A percentile compares a stretch with the other conserved stretches of the same genome.
phyloP scores from a whole-genome alignment of 441 rosid genomes.

The Pelargonium exstipulatum region DNA sequence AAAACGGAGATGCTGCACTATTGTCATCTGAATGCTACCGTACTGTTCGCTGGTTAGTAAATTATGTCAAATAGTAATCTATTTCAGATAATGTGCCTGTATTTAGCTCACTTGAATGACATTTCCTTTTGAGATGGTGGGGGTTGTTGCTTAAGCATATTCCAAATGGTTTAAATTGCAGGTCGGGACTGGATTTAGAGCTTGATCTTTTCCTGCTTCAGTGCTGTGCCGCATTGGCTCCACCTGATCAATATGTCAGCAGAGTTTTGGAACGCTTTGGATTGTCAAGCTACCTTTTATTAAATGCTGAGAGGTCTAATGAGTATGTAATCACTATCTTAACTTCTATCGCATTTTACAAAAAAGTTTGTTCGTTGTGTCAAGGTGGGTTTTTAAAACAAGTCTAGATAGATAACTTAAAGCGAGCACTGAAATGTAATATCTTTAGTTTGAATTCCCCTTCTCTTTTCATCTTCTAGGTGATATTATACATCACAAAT shows the following conservation, averaged over 20 bases:
- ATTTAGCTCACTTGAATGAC: constrained; percentile 1
- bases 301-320: constrained; percentile 42
- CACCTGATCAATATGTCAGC: constrained; percentile 68
- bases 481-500: neutral
- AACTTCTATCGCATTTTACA: neutral
- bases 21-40: constrained; percentile 78
- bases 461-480: neutral
- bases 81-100: neutral
- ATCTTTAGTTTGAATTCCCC: neutral
- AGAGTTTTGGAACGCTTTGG: constrained; percentile 83
- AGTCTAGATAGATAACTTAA: neutral
- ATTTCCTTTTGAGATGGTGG: constrained; percentile 6
- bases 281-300: constrained; percentile 55
- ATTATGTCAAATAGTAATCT: constrained; percentile 6
- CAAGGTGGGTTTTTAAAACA: neutral
- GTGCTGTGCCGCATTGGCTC: constrained; percentile 96
- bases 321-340: constrained; percentile 50
- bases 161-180: constrained; percentile 37
- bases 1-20: constrained; percentile 79
- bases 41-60: constrained; percentile 71
- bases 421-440: neutral
- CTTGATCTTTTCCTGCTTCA: constrained; percentile 95
- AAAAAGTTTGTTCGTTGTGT: neutral
- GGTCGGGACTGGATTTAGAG: constrained; percentile 95
- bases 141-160: constrained; percentile 13